Conservation (phyloP, 2,329 filamentous ascomycete species). For the Waltergamsia citrina region DNA sequence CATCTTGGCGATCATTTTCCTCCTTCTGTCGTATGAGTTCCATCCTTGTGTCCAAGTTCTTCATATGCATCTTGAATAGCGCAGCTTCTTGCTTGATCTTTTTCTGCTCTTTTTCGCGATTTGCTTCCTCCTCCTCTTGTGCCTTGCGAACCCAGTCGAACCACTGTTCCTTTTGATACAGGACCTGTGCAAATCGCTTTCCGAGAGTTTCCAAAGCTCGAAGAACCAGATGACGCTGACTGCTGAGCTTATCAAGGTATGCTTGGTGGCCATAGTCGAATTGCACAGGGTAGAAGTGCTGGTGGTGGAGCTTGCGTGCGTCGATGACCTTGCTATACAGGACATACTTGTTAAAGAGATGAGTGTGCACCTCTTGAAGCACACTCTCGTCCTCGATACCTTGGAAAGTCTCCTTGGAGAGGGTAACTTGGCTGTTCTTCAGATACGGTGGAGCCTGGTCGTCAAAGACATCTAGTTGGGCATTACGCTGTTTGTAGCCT, state of each 20-base stretch:
- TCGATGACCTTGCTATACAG: constrained; percentile 13
- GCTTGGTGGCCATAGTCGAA: constrained; percentile 14
- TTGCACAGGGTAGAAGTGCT: constrained; percentile 13
- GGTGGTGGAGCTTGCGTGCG: constrained; percentile 13
- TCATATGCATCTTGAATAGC: constrained; percentile 14
- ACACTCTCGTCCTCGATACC: constrained; percentile 6
- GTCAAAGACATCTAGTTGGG: constrained; percentile 10
- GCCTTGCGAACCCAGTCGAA: constrained; percentile 13
- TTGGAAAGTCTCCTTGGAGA: constrained; percentile 13
- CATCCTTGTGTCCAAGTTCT: constrained; percentile 12
- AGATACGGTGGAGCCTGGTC: constrained; percentile 8
- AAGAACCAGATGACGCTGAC: constrained; percentile 9
- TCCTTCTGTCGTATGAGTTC: constrained; percentile 11
- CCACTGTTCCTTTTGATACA: constrained; percentile 14
- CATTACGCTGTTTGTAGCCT: constrained; percentile 16
- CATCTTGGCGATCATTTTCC: constrained; percentile 15
- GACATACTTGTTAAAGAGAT: constrained; percentile 13
- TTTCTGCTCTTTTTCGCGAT: constrained; percentile 15
- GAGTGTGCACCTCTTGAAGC: constrained; percentile 8
- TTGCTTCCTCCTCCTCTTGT: constrained; percentile 13
- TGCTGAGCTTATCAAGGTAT: constrained; percentile 15
- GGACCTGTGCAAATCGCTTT: constrained; percentile 9
- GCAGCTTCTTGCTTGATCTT: constrained; percentile 16
- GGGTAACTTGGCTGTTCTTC: constrained; percentile 5
- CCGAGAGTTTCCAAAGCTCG: constrained; percentile 9